Conservation (phyloP, 768 basidiomycete genomes). For the Tricholoma hemisulphureum region DNA sequence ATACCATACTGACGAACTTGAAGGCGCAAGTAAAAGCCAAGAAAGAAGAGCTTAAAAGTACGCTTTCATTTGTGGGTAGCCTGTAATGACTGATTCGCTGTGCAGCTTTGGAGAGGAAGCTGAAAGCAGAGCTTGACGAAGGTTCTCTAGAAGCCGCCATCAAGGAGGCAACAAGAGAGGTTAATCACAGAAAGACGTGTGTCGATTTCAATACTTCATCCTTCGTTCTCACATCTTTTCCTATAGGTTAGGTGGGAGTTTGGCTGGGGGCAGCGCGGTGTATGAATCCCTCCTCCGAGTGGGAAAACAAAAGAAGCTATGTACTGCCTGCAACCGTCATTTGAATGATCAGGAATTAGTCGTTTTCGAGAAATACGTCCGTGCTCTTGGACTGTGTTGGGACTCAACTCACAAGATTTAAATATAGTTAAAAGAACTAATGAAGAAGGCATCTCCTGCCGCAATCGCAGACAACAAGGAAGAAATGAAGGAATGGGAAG, state of each 20-base stretch:
- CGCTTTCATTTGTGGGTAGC: neutral
- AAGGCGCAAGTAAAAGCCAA: slow-evolving; percentile 63
- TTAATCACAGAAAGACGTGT: slow-evolving; percentile 46
- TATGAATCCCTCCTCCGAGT: slow-evolving; percentile 55
- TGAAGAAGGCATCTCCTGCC: slow-evolving; percentile 55
- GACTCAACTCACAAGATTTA: neutral
- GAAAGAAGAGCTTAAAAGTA: slow-evolving; percentile 62
- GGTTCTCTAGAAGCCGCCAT: slow-evolving; percentile 47
- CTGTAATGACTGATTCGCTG: neutral
- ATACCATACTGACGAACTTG: slow-evolving; percentile 58
- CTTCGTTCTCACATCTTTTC: neutral
- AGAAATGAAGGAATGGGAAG: slow-evolving; percentile 61
- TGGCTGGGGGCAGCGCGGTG: slow-evolving; percentile 34
- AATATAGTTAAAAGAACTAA: slow-evolving; percentile 59
- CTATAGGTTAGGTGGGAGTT: slow-evolving; percentile 27
- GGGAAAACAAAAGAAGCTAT: slow-evolving; percentile 65
- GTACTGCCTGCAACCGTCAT: slow-evolving; percentile 73
- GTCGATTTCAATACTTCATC: slow-evolving; percentile 8
- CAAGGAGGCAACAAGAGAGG: slow-evolving; percentile 41
- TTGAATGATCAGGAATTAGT: slow-evolving; percentile 50
- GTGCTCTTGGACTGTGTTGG: slow-evolving; percentile 34
- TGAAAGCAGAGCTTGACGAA: slow-evolving; percentile 36
- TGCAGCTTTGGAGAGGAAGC: slow-evolving; percentile 49
- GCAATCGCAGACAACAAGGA: slow-evolving; percentile 39
- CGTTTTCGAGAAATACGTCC: slow-evolving; percentile 71